Percentiles rank a stretch among this genome's conserved stretches.
Conservation (phyloP, 768 basidiomycete species). For the Suillus discolor region DNA sequence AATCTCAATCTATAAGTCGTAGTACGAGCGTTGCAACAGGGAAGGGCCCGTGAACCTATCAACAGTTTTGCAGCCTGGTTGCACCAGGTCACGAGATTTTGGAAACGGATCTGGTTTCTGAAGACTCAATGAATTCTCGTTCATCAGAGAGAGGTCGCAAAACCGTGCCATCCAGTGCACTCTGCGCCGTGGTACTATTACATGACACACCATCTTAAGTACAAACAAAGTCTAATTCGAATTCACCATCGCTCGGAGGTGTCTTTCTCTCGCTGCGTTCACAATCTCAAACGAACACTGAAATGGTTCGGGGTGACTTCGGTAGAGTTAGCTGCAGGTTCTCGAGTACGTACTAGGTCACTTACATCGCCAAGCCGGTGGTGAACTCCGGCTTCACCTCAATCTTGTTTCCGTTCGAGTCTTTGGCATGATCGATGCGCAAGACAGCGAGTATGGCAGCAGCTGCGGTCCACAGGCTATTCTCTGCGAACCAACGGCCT, state of each 20-base stretch:
- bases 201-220: not conserved
- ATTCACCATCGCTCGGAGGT: not conserved
- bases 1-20: too few relatives aligned
- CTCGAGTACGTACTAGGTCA: not conserved
- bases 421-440: slow-evolving; percentile 3
- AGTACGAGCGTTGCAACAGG: too few relatives aligned
- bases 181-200: too few relatives aligned
- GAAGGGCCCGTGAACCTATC: too few relatives aligned
- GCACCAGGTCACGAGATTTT: too few relatives aligned
- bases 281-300: not conserved
- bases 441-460: slow-evolving; percentile 2
- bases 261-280: not conserved
- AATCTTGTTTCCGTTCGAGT: not conserved
- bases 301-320: not conserved
- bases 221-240: not conserved
- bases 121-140: too few relatives aligned
- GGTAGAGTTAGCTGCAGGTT: not conserved
- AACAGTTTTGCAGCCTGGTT: too few relatives aligned
- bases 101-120: too few relatives aligned
- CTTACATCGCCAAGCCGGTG: not conserved
- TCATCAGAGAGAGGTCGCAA: too few relatives aligned
- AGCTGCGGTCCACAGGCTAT: not conserved
- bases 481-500: slow-evolving; percentile 1
- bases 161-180: too few relatives aligned
- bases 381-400: slow-evolving; percentile 1